Evolutionary conservation across 306 rosid species (phyloP).

Genomic region (Cajanus cajan): DNA sequence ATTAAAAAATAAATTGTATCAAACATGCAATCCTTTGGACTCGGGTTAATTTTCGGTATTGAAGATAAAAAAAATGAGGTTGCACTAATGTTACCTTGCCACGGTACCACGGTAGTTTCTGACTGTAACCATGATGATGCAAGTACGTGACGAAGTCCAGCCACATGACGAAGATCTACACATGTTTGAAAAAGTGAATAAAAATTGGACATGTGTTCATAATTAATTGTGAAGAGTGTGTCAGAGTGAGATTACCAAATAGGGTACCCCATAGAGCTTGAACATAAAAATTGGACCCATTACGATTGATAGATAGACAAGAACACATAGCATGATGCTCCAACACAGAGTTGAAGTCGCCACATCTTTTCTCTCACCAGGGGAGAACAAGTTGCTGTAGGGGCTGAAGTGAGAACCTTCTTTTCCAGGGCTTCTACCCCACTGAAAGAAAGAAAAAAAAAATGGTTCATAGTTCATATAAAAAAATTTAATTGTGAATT

Average conservation of each 20-base stretch:
- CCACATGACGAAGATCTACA: slow-evolving; percentile 82
- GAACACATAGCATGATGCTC: slow-evolving; percentile 54
- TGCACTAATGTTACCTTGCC: slow-evolving; percentile 59
- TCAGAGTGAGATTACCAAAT: slow-evolving; percentile 52
- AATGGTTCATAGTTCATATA: background rate
- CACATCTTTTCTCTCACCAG: slow-evolving; percentile 64
- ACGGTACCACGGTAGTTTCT: slow-evolving; percentile 95
- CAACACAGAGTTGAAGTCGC: slow-evolving; percentile 72
- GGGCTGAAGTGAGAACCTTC: slow-evolving; percentile 94
- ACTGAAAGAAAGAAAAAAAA: slow-evolving; percentile 39
- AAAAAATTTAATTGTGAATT: background rate
- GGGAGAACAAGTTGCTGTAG: slow-evolving; percentile 61
- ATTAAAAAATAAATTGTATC: background rate
- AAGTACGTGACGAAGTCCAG: slow-evolving; percentile 86
- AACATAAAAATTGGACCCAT: slow-evolving; percentile 59
- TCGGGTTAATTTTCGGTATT: background rate
- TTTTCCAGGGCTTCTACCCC: slow-evolving; percentile 93
- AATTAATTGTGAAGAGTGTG: background rate
- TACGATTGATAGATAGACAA: slow-evolving; percentile 43
- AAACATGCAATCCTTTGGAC: background rate
- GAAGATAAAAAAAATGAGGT: background rate
- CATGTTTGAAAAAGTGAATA: background rate
- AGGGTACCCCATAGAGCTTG: slow-evolving; percentile 76
- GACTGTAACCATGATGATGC: slow-evolving; percentile 89
- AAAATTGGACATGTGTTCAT: background rate